Base-by-base conservation (phyloP, 2,329 filamentous ascomycete species). In the Beauveria medogensis region DNA sequence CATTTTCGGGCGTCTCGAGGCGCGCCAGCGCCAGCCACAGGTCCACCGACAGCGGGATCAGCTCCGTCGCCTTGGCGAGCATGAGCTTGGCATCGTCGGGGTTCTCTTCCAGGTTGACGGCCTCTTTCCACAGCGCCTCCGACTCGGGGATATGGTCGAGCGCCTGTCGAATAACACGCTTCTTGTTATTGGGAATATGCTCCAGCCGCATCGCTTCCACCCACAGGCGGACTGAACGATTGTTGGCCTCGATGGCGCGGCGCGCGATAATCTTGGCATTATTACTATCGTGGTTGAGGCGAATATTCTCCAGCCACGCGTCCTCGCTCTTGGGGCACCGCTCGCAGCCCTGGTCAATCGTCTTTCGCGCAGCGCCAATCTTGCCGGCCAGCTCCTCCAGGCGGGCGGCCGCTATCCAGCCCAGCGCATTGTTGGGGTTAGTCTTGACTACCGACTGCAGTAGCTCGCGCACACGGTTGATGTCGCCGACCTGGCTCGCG, bases 381-480 rank as follows among this genome's bases (percentile, higher is more conserved):
- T 95, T 96, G 50, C 93, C 93, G 3, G 94, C 94, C 63, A 95
- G 80, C 72, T 97, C 92, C 73, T 99, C 95, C 53, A 99, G 75
- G 69, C 94, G 86, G 18, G 93, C 92, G 3, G 94, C 90, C 5
- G 95, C 94, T 67, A 99, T 95, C 90, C 95, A 99, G 22, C 92
- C 94, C 10, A 94, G 90, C 0, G 90, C 92, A 70, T 97, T 95
- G 64, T 91, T 92, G 2, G 93, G 91, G 72, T 99, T 99, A 8
- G 93, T 97, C 75, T 94, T 95, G 72, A 96, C 95, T 52, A 97
- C 94, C 0, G 93, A 97, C 71, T 96, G 92, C n/a, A 99, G 78
- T 41, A 99, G 81, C 65, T 92, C 88, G 64, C 94, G 86, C 20
- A 95, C 94, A 73, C 94, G 89, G 71, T 96, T 96, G 72, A 99